Evolutionary conservation across 129 eudicot species (phyloP), one percentile per base, ranked within the genome.

Genomic region (Ambrosia trifida): DNA sequence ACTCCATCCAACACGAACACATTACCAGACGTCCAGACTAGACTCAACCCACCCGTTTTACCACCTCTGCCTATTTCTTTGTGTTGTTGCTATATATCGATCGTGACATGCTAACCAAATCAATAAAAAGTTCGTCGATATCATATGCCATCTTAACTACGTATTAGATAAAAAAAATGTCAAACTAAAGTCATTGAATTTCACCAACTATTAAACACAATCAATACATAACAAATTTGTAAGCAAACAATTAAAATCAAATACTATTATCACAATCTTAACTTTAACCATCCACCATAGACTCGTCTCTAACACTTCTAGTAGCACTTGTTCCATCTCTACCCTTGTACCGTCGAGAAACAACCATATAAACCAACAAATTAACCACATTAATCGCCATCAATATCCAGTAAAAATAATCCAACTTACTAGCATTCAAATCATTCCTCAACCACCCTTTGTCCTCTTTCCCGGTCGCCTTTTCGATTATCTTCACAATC

Each of bases 371-470:
- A 62, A 66, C 84, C 66, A 81, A 40, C 74, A 90, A 80, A 76
- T 90, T 90, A 8, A 87, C 83, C 32, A 47, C 87, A 77, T 85
- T 90, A 16, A 90, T 79, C 58, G 70, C 87, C 64, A 84, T 53
- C 78, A 90, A 79, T 11, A 90, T 69, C 96, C 96, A 90, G 66
- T 86, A 89, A 5, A 85, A 85, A 58, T 83, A 81, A 67, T 90
- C 97, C 46, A 87, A 72, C 79, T 72, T 79, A 59, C 97, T 85
- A 14, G 8, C 33, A 36, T 79, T 83, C 3, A 90, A 50, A 81
- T 74, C 80, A 57, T 85, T 73, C 73, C 87, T 81, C 60, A 90
- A 76, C 97, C 97, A 90, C 69, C 97, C 97, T 18, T 80, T 71
- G 28, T 79, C 83, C 57, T 49, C 87, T 1, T 83, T 85, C 8